phyloP scores from a whole-genome alignment of 192 early-diverging fungal genomes.

The Spinellus fusiger region DNA sequence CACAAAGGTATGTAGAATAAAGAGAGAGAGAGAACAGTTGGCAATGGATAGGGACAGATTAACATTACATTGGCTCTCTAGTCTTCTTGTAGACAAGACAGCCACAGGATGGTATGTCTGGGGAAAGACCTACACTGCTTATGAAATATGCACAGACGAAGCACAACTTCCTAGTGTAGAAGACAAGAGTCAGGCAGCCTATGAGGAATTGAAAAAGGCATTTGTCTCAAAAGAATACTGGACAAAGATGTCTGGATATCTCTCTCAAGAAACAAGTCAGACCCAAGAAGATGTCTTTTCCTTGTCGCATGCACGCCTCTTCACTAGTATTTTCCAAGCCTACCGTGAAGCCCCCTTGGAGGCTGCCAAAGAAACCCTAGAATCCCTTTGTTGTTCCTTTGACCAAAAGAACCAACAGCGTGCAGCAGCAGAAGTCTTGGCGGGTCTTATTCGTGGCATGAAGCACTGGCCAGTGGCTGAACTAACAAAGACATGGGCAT shows the following conservation, averaged over 20 bases:
- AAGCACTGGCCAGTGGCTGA: conserved; percentile 74
- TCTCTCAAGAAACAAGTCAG: conserved; percentile 62
- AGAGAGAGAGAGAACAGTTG: too few species aligned
- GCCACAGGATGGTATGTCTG: conserved; percentile 78
- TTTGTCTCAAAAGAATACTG: conserved; percentile 63
- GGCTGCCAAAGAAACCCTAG: conserved; percentile 49
- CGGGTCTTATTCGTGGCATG: conserved; percentile 76
- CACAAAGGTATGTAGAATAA: neutral
- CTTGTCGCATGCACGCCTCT: conserved; percentile 51
- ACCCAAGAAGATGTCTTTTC: conserved; percentile 65
- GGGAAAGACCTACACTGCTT: conserved; percentile 57
- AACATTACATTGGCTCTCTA: conserved; percentile 8
- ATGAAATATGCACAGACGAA: conserved; percentile 29
- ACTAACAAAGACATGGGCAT: conserved; percentile 58
- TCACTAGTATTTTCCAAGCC: conserved; percentile 63
- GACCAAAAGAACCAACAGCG: conserved; percentile 78
- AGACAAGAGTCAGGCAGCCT: conserved; percentile 45
- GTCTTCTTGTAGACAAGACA: conserved; percentile 55
- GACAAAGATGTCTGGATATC: conserved; percentile 52
- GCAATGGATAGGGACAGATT: too few species aligned
- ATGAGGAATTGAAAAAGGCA: conserved; percentile 43
- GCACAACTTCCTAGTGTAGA: conserved; percentile 51
- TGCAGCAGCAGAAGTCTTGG: conserved; percentile 72
- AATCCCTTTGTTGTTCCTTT: conserved; percentile 37
- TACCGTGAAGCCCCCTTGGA: conserved; percentile 49